Evolutionary conservation across 2,329 filamentous ascomycete species (phyloP).

Genomic region (Mycosphaerella sp.): DNA sequence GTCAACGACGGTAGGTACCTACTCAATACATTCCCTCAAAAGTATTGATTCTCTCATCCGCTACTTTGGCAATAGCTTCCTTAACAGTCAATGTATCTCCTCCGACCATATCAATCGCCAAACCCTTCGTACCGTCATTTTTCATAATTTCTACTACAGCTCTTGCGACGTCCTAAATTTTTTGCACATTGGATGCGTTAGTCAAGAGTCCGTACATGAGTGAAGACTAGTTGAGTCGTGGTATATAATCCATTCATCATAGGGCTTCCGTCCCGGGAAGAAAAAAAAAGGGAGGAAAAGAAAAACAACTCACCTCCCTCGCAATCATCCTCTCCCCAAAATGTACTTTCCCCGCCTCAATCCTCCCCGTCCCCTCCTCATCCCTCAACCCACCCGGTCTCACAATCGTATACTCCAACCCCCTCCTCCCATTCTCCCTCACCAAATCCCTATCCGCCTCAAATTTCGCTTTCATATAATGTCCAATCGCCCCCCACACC

Average conservation of each 20-base stretch:
- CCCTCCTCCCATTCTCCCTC: constrained; percentile 34
- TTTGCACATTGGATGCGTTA: no score
- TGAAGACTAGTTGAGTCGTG: no score
- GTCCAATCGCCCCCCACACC: constrained; percentile 37
- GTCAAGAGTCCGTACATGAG: no score
- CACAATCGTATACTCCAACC: constrained; percentile 44
- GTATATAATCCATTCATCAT: no score
- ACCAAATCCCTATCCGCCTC: constrained; percentile 39
- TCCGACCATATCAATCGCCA: constrained; percentile 42
- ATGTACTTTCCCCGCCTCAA: constrained; percentile 41
- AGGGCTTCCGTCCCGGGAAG: no score
- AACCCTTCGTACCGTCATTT: constrained; percentile 40
- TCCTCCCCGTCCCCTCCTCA: constrained; percentile 41
- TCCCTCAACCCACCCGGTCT: constrained; percentile 40
- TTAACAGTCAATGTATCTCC: constrained; percentile 34
- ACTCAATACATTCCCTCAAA: constrained; percentile 33
- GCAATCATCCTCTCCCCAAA: constrained; percentile 38
- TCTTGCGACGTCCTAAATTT: constrained; percentile 48
- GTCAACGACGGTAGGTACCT: not conserved
- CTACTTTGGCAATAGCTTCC: constrained; percentile 38
- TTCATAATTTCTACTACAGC: constrained; percentile 51
- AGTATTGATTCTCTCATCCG: constrained; percentile 32
- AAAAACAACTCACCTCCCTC: constrained; percentile 36
- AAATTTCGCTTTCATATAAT: constrained; percentile 41
- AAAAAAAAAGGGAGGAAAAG: no score